phyloP scores from a whole-genome alignment of 139 green algal genomes.

The Diplosphaera chodatii region DNA sequence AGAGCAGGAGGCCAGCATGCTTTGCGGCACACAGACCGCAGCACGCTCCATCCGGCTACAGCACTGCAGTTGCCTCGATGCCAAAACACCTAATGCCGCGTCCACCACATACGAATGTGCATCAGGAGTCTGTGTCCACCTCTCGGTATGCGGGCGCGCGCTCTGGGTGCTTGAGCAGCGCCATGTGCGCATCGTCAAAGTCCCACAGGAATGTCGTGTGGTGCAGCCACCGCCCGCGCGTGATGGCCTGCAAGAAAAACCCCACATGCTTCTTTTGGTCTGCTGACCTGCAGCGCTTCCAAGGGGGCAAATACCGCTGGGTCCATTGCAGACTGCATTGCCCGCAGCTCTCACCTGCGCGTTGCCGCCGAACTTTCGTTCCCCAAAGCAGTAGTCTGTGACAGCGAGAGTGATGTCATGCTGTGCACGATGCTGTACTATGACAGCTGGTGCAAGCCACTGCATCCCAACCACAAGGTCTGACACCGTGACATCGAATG shows the following conservation, averaged over 20 bases:
- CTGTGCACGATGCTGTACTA: background rate
- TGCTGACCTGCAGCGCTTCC: too few species aligned
- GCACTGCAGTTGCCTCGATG: background rate
- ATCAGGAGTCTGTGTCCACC: slow-evolving; percentile 20
- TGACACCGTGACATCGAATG: background rate
- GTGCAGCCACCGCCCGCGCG: slow-evolving; percentile 83
- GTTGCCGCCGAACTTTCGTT: slow-evolving; percentile 95
- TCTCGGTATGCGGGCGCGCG: slow-evolving; percentile 69
- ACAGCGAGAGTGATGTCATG: background rate
- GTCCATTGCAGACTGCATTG: too few species aligned
- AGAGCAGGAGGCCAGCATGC: too few species aligned
- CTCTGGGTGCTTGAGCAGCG: slow-evolving; percentile 61
- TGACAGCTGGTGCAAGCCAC: background rate
- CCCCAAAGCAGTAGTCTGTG: slow-evolving; percentile 85
- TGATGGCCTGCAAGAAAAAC: slow-evolving; percentile 96
- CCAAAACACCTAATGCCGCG: background rate
- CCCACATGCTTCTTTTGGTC: too few species aligned
- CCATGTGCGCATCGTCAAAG: slow-evolving; percentile 70
- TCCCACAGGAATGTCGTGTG: slow-evolving; percentile 98
- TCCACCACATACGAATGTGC: background rate
- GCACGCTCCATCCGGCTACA: too few species aligned
- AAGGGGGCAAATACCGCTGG: too few species aligned
- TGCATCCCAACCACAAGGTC: too few species aligned
- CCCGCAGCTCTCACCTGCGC: too few species aligned
- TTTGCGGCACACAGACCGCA: too few species aligned